Conservation (phyloP, 768 basidiomycete species). For the Filobasidium floriforme region DNA sequence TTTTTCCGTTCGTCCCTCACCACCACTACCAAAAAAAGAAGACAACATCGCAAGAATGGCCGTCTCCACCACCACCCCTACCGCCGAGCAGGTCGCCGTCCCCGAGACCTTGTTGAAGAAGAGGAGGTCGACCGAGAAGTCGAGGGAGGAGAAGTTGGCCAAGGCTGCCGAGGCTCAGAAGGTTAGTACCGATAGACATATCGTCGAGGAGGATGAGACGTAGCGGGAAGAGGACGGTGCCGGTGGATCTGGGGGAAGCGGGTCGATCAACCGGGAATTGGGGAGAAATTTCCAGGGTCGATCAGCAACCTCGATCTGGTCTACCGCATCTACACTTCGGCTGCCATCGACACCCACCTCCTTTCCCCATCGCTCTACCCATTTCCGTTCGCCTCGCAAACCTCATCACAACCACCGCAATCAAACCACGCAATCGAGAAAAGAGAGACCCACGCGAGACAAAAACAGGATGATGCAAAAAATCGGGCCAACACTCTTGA, state of each 20-base stretch:
- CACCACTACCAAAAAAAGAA: conserved; percentile 8
- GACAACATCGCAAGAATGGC: conserved; percentile 18
- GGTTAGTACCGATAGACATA: conserved; percentile 54
- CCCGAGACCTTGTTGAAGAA: conserved; percentile 99
- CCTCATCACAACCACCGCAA: neutral
- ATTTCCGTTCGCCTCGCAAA: neutral
- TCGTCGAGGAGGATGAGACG: neutral
- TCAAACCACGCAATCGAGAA: neutral
- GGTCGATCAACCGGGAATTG: neutral
- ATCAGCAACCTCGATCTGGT: neutral
- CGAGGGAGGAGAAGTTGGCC: conserved; percentile 80
- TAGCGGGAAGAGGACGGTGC: neutral
- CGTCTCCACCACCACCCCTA: conserved; percentile 34
- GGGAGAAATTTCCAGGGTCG: too few species aligned
- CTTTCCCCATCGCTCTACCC: neutral
- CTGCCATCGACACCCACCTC: neutral
- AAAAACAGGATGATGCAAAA: conserved; percentile 67
- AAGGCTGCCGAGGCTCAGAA: conserved; percentile 78
- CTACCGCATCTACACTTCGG: neutral
- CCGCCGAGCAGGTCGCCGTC: conserved; percentile 63
- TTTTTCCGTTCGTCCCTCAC: neutral
- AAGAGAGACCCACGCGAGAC: neutral
- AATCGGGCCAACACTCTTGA: conserved; percentile 49
- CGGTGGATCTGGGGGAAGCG: neutral
- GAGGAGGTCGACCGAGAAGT: conserved; percentile 95